Conservation (phyloP, 2,329 filamentous ascomycete species). For the Aspergillus pseudoterreus region DNA sequence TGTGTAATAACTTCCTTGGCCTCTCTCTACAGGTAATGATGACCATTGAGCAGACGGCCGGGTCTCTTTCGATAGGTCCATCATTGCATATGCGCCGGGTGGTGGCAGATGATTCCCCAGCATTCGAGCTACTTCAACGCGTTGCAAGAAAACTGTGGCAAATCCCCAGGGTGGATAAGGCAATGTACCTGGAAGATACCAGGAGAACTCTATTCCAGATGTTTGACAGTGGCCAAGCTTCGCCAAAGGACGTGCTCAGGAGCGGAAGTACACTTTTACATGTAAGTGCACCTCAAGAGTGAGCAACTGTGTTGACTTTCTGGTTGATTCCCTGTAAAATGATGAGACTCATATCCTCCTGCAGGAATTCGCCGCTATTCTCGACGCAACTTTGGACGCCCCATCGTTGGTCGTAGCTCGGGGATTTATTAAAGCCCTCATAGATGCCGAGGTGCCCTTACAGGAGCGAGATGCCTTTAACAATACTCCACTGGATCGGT, state of each 20-base stretch:
- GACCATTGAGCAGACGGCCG: too few relatives aligned
- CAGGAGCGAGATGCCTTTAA: background rate
- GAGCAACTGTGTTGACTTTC: too few relatives aligned
- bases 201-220: background rate
- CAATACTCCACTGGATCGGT: background rate
- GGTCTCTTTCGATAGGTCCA: too few relatives aligned
- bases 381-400: background rate
- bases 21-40: too few relatives aligned
- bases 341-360: background rate
- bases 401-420: background rate
- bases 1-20: too few relatives aligned
- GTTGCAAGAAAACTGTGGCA: rapidly evolving
- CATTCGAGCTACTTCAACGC: background rate
- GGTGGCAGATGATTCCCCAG: background rate
- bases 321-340: too few relatives aligned
- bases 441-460: background rate
- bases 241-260: background rate
- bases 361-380: background rate
- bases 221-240: background rate
- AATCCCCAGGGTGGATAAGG: background rate
- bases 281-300: background rate
- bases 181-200: background rate
- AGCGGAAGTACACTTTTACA: slow-evolving; percentile 4
- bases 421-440: background rate
- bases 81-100: background rate